phyloP scores from a whole-genome alignment of 257 asterid species.

The Forsythia suspensa region DNA sequence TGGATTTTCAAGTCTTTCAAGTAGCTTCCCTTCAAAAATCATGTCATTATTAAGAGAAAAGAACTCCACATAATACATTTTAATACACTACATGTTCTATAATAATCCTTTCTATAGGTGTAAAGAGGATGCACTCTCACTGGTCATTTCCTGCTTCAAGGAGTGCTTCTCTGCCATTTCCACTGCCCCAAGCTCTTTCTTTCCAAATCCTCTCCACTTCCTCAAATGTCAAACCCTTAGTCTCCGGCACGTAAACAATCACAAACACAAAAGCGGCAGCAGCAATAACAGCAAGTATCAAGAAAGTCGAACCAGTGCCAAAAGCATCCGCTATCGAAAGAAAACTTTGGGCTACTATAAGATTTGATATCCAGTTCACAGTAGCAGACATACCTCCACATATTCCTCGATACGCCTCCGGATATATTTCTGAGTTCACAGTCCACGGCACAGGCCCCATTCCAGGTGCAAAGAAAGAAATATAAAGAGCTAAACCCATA shows the following conservation, averaged over 20 bases:
- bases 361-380: conserved; percentile 87
- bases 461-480: conserved; percentile 82
- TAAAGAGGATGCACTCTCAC: conserved; percentile 1
- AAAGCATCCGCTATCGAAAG: conserved; percentile 62
- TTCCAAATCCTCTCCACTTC: conserved; percentile 83
- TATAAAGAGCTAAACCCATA: conserved; percentile 70
- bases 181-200: conserved; percentile 59
- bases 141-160: conserved; percentile 33
- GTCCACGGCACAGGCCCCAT: conserved; percentile 99
- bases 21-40: background rate
- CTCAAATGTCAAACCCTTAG: conserved; percentile 86
- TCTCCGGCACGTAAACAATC: conserved; percentile 68
- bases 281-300: conserved; percentile 70
- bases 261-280: conserved; percentile 68
- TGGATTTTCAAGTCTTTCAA: too few species aligned
- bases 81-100: background rate
- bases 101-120: background rate
- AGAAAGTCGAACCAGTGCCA: conserved; percentile 72
- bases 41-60: background rate
- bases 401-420: conserved; percentile 74
- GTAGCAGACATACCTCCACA: conserved; percentile 99
- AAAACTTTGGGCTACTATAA: conserved; percentile 80
- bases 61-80: background rate
- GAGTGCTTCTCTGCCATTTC: conserved; percentile 42
- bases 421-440: conserved; percentile 86